Base-by-base conservation (phyloP, 192 early-diverging fungal species). In the Endogone sp. region DNA sequence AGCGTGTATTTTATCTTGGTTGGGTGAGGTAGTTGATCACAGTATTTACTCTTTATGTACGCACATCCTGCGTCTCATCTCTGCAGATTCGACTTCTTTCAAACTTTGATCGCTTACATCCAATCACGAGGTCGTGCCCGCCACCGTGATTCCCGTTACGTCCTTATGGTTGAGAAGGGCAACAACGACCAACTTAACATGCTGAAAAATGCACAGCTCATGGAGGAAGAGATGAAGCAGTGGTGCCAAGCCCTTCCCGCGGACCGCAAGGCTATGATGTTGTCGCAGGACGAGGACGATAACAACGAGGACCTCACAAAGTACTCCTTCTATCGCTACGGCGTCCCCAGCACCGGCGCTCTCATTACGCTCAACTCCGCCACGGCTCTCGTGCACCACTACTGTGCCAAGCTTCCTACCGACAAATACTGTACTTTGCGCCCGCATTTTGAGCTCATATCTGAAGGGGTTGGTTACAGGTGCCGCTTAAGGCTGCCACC, bases 111-210 rank as follows among this genome's bases (percentile, higher is more conserved):
- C 44, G 84, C 89, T 63, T 87, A 94, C 62, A 96, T 98, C 8
- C 95, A 96, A 74, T 94, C 93, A n/a, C 87, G 93, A 29, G 94
- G 94, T 16, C 83, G 95, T 16, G 95, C 94, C 4, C 85, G 93
- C 10, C 85, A 89, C 63, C 75, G 74, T 20, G 78, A 88, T 59
- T 92, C 93, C 23, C 81, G 84, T 29, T 97, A 90, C 64, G 85
- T 95, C 27, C 76, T 94, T 16, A 83, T 98, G 83, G 85, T 88
- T 22, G 75, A 90, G 63, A 56, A 68, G 11, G 72, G 74, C 20
- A 82, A 92, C 49, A 25, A 55, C 2, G 69, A 31, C 16, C 79
- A 88, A 30, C 69, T 68, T 1, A 67, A 64, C 0, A 64, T 77
- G 11, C 62, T 88, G 4, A 63, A 66, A 6, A 70, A 84, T 59